Conservation (phyloP, 306 rosid species). For the Mimosa pudica region DNA sequence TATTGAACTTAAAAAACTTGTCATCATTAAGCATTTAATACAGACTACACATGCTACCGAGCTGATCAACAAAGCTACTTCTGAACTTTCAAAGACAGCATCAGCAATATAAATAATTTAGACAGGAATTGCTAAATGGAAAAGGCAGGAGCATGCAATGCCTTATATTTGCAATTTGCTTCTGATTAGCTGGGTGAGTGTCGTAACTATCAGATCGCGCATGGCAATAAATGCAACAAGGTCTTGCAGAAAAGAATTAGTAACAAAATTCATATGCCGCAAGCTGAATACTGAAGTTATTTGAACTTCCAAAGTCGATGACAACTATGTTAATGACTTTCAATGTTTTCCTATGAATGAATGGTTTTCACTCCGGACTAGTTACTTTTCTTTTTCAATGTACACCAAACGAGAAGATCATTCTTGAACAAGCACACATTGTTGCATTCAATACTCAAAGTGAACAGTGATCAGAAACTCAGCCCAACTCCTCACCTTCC, state of each 20-base stretch:
- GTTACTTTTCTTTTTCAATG: slow-evolving; percentile 7
- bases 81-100: slow-evolving; percentile 14
- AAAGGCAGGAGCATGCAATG: slow-evolving; percentile 6
- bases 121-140: not conserved
- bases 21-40: not conserved
- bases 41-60: slow-evolving; percentile 10
- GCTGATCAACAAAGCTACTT: not conserved
- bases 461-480: slow-evolving; percentile 16
- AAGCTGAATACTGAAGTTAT: not conserved
- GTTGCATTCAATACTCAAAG: slow-evolving; percentile 24
- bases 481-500: slow-evolving; percentile 73
- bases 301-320: slow-evolving; percentile 1
- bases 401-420: slow-evolving; percentile 13
- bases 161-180: slow-evolving; percentile 2
- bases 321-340: slow-evolving; percentile 9
- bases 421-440: slow-evolving; percentile 11
- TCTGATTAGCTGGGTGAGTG: slow-evolving; percentile 1
- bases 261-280: not conserved
- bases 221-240: too few relatives aligned
- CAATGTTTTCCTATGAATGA: not conserved
- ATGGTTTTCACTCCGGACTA: slow-evolving; percentile 4
- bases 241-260: too few relatives aligned
- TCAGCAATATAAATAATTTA: slow-evolving; percentile 12
- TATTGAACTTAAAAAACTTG: not conserved
- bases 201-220: not conserved